Base-by-base conservation (phyloP, 140 eudicot genomes). In the Flaveria floridana region DNA sequence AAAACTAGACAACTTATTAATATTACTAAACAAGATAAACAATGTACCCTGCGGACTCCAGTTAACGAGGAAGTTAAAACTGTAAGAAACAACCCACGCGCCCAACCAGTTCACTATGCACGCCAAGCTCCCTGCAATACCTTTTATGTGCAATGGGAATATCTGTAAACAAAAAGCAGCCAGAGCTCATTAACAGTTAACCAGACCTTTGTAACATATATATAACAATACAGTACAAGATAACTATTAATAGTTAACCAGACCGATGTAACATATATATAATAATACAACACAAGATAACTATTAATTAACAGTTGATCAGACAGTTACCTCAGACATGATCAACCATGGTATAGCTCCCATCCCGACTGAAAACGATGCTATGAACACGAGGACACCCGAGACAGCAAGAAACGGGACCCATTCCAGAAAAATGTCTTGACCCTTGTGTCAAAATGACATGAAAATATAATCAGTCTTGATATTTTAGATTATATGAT, bases 261-360 rank as follows among this genome's bases (percentile, higher is more conserved):
- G 37, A 30, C 37, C 11, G 68, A 44, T 56, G 30, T n/a, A 1
- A 21, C 12, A n/a, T 53, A 2, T 9, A 9, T 42, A 6, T 42
- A 7, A 42, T 21, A 47, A 30, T 30, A 30, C 37, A 30, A 3
- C 3, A 30, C 5, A 30, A 30, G 37, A 30, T 30, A 30, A 30
- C 37, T 30, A 23, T 23, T 23, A 23, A 30, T 30, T 30, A 30
- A 30, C 37, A 34, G 6, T 3, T 30, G 6, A 30, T 6, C 37
- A 30, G 37, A 30, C 37, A 30, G 67, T 53, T 89, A 92, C 98
- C 98, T 92, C 98, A 7, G 98, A 92, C 98, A 89, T 89, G 53
- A 92, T 87, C 62, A 92, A 84, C 98, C 98, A 92, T 14, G 98
- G 96, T 76, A 89, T 89, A 47, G 95, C 88, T 73, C 98, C 97